Base-by-base conservation (phyloP, 2,329 filamentous ascomycete genomes). In the Diaporthe amygdali region DNA sequence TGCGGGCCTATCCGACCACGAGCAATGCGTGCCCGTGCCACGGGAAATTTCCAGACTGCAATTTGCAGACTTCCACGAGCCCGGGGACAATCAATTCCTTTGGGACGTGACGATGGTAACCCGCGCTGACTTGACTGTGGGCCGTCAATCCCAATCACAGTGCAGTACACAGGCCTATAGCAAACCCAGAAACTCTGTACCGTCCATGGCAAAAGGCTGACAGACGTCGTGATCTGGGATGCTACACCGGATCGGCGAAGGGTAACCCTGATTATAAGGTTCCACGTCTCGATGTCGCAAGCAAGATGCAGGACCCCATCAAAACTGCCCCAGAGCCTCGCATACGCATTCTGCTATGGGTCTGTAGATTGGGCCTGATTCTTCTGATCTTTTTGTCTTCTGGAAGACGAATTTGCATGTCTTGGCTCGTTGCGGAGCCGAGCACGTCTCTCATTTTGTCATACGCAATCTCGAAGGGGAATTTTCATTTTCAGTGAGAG, bases 231-330 rank as follows among this genome's bases (percentile, higher is more conserved):
- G 17, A 63, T 63, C 59, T 63, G 32, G 59, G 59, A 63, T 63
- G 59, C 59, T 25, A 63, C 59, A 63, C 59, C 32, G 59, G 59
- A 63, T 63, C 59, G 32, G 59, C 59, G 59, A 63, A 44, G 59
- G 27, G 41, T 47, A 63, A 44, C 59, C 59, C 41, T 63, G 59
- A 37, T 34, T 37, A 47, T 37, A 63, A 63, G 59, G 59, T 63
- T 63, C 59, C 59, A 47, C 46, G 41, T 34, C 59, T 46, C 41
- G 59, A 63, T 63, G 59, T 63, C 59, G 59, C 59, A 63, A 63
- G 59, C 59, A 63, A 2, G 22, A 37, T 22, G 56, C 25, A 34
- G 27, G 59, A 22, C 56, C 37, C 30, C 59, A 47, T 64, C 44
- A 47, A 64, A 64, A 25, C n/a, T 37, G 44, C 20, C 44, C 59